These are phyloP conservation scores for Trematosphaeria pertusa DNA, from an alignment of 2,329 filamentous ascomycete genomes.

Conservation along the genomic window DNA sequence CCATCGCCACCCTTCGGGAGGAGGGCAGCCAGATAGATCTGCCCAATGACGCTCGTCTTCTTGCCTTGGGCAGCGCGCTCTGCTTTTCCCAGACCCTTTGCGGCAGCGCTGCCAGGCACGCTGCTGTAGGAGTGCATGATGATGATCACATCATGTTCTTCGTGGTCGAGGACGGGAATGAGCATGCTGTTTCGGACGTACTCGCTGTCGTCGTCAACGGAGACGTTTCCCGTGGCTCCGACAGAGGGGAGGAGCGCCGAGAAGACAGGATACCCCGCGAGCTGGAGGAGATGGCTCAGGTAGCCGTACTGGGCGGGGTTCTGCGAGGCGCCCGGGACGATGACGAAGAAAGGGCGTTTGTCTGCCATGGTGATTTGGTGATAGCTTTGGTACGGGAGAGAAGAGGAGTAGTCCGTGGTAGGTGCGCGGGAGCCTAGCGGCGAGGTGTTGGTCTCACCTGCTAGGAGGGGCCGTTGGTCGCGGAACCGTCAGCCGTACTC, in stretches of 20 bases:
- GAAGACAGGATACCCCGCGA: slow-evolving; percentile 28
- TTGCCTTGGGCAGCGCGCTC: slow-evolving; percentile 21
- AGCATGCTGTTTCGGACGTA: slow-evolving; percentile 22
- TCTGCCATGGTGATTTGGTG: slow-evolving; percentile 19
- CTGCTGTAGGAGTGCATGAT: slow-evolving; percentile 27
- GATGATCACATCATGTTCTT: slow-evolving; percentile 24
- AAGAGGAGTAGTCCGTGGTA: too few species aligned
- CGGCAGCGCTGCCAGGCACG: slow-evolving; percentile 20
- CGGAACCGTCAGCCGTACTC: too few species aligned
- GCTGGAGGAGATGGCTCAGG: slow-evolving; percentile 30
- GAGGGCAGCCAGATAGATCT: slow-evolving; percentile 21
- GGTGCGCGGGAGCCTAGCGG: too few species aligned
- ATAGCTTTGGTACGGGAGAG: too few species aligned
- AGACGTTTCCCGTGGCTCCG: slow-evolving; percentile 17
- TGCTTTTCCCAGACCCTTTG: slow-evolving; percentile 11
- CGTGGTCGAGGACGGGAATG: slow-evolving; percentile 21
- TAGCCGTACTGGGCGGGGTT: slow-evolving; percentile 34
- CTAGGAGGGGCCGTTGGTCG: too few species aligned
- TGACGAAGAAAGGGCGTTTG: slow-evolving; percentile 37
- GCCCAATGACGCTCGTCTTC: slow-evolving; percentile 26
- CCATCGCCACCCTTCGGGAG: slow-evolving; percentile 22
- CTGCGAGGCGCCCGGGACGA: slow-evolving; percentile 43
- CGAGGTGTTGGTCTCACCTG: too few species aligned
- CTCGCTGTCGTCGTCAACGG: slow-evolving; percentile 15
- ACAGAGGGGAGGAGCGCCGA: slow-evolving; percentile 30